Percentiles rank a stretch among this genome's conserved stretches.
Evolutionary conservation across 768 basidiomycete genomes (phyloP).

Genomic region (Melanogaster broomeanus): DNA sequence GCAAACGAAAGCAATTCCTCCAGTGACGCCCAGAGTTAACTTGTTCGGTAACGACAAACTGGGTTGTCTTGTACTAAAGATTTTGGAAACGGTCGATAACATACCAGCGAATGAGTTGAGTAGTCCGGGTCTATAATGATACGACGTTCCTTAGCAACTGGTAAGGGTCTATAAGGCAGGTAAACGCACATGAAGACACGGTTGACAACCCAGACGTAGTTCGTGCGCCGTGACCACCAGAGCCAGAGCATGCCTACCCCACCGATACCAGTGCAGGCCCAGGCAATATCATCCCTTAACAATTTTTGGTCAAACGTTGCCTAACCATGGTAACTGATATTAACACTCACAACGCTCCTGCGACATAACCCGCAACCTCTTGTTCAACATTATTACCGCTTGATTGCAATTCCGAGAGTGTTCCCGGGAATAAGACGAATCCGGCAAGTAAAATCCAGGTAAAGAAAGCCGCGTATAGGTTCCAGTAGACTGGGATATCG

Average conservation of each 20-base stretch:
- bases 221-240: conserved; percentile 53
- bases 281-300: conserved; percentile 45
- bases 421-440: conserved; percentile 56
- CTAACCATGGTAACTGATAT: background rate
- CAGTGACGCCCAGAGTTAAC: no score
- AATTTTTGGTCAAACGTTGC: background rate
- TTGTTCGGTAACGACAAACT: no score
- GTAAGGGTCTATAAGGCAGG: no score
- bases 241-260: conserved; percentile 48
- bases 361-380: conserved; percentile 36
- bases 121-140: no score
- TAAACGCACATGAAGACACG: no score
- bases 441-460: conserved; percentile 57
- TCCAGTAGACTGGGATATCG: conserved; percentile 44
- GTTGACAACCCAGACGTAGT: conserved; percentile 53
- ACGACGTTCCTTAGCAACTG: no score
- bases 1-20: no score
- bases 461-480: conserved; percentile 52
- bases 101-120: no score
- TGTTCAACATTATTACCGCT: conserved; percentile 28
- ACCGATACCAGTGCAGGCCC: conserved; percentile 49
- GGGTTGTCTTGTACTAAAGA: no score
- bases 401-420: conserved; percentile 44
- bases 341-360: conserved; percentile 40
- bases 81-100: no score